Percentiles rank a stretch among this genome's conserved stretches.
Evolutionary conservation across 768 basidiomycete genomes (phyloP).

Genomic region (Wakefieldia striispora): DNA sequence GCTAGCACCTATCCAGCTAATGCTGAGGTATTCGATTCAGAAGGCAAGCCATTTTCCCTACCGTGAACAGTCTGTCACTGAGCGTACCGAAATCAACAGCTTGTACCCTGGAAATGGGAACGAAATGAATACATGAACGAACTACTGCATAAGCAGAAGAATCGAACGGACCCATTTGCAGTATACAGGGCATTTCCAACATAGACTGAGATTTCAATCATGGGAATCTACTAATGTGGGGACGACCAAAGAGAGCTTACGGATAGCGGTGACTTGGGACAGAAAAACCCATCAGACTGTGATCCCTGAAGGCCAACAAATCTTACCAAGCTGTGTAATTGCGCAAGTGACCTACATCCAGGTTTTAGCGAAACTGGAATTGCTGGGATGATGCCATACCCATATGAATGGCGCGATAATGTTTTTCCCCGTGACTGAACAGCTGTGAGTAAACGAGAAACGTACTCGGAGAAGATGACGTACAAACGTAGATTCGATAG

Average conservation of each 20-base stretch:
- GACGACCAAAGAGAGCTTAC: neutral
- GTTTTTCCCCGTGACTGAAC: slow-evolving; percentile 6
- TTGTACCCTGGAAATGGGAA: too few species aligned
- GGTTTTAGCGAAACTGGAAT: neutral
- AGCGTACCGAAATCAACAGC: neutral
- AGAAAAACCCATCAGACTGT: too few species aligned
- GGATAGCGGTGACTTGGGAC: neutral
- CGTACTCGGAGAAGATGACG: neutral
- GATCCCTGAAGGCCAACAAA: too few species aligned
- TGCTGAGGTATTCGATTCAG: neutral
- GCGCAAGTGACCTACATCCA: neutral
- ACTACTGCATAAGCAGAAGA: neutral
- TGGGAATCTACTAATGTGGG: neutral
- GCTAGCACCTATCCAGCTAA: neutral
- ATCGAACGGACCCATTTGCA: neutral
- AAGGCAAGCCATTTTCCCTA: neutral
- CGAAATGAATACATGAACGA: neutral
- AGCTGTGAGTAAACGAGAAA: neutral
- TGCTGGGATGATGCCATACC: too few species aligned
- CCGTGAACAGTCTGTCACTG: neutral
- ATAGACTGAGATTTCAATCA: neutral
- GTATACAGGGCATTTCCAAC: neutral
- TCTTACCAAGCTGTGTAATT: slow-evolving; percentile 6
- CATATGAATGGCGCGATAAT: neutral
- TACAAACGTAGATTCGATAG: slow-evolving; percentile 13